phyloP scores from a whole-genome alignment of 2,329 filamentous ascomycete genomes.

The Aspergillus chevalieri region DNA sequence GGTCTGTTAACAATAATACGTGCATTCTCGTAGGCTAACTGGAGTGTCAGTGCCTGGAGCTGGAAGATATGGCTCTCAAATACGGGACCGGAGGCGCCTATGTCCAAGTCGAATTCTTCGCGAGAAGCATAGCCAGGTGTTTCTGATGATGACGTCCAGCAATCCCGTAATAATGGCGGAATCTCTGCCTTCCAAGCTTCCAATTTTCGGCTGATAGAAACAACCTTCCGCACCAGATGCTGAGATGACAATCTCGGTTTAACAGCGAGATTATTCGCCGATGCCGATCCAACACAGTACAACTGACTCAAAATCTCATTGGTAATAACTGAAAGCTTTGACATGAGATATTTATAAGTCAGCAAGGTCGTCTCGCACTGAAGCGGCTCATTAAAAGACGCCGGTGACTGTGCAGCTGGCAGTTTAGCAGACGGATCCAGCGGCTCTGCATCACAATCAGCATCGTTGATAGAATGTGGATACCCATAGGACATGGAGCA shows the following conservation, averaged over 20 bases:
- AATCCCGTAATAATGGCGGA: constrained; percentile 6
- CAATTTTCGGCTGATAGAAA: constrained; percentile 3
- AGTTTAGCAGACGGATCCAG: constrained; percentile 21
- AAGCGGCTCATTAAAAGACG: constrained; percentile 4
- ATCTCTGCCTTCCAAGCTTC: constrained; percentile 13
- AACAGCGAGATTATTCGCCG: background rate
- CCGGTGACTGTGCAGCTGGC: constrained; percentile 3
- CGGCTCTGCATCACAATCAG: constrained; percentile 26
- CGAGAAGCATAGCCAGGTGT: constrained; percentile 7
- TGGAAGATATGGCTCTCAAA: constrained; percentile 24
- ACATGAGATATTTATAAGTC: constrained; percentile 21
- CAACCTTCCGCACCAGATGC: constrained; percentile 6
- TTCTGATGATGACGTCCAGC: background rate
- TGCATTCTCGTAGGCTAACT: constrained; percentile 30
- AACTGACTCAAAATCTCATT: constrained; percentile 13
- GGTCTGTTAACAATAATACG: constrained; percentile 26
- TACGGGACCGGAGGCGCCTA: constrained; percentile 15
- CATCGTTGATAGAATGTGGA: constrained; percentile 27
- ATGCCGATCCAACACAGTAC: constrained; percentile 10
- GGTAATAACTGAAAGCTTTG: constrained; percentile 14
- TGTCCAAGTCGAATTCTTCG: constrained; percentile 16
- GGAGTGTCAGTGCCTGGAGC: constrained; percentile 27
- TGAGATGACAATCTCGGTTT: background rate
- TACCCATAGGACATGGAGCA: constrained; percentile 39
- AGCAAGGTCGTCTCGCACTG: constrained; percentile 10